Conservation (phyloP, 352 stramenopile species). For the Phytophthora fragariaefolia region DNA sequence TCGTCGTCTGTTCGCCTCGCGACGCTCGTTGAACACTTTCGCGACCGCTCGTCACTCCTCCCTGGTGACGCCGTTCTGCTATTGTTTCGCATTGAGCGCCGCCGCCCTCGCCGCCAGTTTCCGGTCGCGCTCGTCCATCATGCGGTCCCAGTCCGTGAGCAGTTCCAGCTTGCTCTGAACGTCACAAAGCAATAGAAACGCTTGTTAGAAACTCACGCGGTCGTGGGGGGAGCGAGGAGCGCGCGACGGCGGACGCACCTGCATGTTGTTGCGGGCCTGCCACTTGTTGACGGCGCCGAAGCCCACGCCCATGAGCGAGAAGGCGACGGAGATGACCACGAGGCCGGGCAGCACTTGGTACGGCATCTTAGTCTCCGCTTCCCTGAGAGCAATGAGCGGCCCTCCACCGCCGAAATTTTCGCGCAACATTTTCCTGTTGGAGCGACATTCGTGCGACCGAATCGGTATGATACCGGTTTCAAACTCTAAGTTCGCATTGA, state of each 20-base stretch:
- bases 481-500: too few species aligned
- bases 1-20: neutral
- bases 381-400: neutral
- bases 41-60: constrained; percentile 6
- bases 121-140: constrained; percentile 84
- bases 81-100: constrained; percentile 44
- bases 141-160: constrained; percentile 81
- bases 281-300: constrained; percentile 80
- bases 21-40: constrained; percentile 4
- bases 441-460: neutral
- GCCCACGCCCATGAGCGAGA: constrained; percentile 81
- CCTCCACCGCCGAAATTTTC: neutral
- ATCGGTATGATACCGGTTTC: too few species aligned
- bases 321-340: constrained; percentile 75
- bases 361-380: constrained; percentile 60
- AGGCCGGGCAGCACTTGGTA: constrained; percentile 87
- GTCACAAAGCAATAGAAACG: neutral
- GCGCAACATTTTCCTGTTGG: neutral
- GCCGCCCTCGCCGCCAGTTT: constrained; percentile 57
- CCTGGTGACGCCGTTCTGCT: constrained; percentile 12
- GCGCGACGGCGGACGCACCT: constrained; percentile 46
- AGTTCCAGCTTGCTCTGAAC: constrained; percentile 77
- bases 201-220: constrained; percentile 10
- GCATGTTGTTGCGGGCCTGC: constrained; percentile 69
- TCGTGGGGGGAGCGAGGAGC: neutral